These are phyloP conservation scores for Zasmidium citrigriseum DNA, from an alignment of 2,329 filamentous ascomycete genomes.

Conservation along the genomic window DNA sequence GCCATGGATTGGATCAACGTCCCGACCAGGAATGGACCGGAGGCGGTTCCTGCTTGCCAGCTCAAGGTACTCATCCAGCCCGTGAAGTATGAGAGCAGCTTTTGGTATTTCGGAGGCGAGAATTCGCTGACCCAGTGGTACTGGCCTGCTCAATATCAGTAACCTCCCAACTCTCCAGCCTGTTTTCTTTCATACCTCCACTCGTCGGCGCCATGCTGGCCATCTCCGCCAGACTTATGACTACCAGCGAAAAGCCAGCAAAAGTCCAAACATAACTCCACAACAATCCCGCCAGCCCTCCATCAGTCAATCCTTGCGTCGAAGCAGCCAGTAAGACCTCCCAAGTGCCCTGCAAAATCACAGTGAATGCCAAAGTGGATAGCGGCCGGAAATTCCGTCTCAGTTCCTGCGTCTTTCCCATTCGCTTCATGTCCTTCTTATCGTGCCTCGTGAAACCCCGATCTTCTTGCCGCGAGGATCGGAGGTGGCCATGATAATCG, in stretches of 20 bases:
- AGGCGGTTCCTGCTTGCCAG: slow-evolving; percentile 54
- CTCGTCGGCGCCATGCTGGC: slow-evolving; percentile 37
- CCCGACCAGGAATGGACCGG: slow-evolving; percentile 50
- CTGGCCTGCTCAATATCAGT: slow-evolving; percentile 24
- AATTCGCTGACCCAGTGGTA: slow-evolving; percentile 37
- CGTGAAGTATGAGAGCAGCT: slow-evolving; percentile 32
- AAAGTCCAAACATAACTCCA: slow-evolving; percentile 32
- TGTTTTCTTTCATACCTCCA: slow-evolving; percentile 25
- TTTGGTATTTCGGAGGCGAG: slow-evolving; percentile 30
- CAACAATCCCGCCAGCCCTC: slow-evolving; percentile 30
- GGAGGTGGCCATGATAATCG: slow-evolving; percentile 24
- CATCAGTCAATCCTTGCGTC: slow-evolving; percentile 22
- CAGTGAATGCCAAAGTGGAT: slow-evolving; percentile 51
- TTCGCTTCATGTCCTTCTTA: slow-evolving; percentile 46
- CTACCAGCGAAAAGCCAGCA: slow-evolving; percentile 25
- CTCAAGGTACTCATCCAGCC: slow-evolving; percentile 53
- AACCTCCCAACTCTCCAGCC: not conserved
- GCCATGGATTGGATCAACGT: slow-evolving; percentile 51
- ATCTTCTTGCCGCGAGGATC: slow-evolving; percentile 12
- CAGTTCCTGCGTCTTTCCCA: slow-evolving; percentile 52
- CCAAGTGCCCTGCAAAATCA: slow-evolving; percentile 55
- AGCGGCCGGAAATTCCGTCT: slow-evolving; percentile 52
- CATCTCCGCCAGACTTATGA: slow-evolving; percentile 34
- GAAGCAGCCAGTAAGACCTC: slow-evolving; percentile 44
- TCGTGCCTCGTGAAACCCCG: slow-evolving; percentile 30